A percentile compares a stretch with the other conserved stretches of the same genome.
Conservation (phyloP, 371 early-diverging fungal species). For the Zychaea mexicana region DNA sequence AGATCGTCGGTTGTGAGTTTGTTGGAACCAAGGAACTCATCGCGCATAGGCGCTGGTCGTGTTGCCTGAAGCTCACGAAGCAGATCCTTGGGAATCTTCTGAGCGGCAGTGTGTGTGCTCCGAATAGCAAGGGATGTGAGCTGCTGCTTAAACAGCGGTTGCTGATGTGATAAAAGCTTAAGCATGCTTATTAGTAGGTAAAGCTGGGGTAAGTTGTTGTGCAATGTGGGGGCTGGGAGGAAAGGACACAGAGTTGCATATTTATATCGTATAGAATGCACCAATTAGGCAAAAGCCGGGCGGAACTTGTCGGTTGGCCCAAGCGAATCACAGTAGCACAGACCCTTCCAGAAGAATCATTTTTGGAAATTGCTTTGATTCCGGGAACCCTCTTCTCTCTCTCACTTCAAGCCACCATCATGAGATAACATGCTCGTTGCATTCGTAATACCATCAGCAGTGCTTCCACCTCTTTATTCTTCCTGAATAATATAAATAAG, state of each 20-base stretch:
- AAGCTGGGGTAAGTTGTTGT: no score
- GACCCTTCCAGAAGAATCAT: neutral
- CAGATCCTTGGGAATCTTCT: conserved; percentile 36
- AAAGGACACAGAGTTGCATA: no score
- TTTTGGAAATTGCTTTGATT: neutral
- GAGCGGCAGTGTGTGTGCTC: neutral
- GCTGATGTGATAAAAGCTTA: neutral
- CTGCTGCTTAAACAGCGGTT: neutral
- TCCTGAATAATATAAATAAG: no score
- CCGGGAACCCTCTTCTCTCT: no score
- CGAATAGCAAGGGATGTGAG: neutral
- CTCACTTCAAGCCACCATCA: no score
- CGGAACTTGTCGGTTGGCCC: neutral
- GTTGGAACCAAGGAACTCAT: conserved; percentile 59
- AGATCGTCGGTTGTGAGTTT: conserved; percentile 59
- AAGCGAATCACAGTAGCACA: neutral
- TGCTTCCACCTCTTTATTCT: no score
- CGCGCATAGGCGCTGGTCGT: conserved; percentile 71
- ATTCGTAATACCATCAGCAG: no score
- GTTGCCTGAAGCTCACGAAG: conserved; percentile 40
- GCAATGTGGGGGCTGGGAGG: no score
- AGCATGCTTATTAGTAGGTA: no score
- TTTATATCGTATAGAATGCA: neutral
- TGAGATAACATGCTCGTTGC: no score
- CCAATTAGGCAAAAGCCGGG: neutral